Evolutionary conservation across 106 monocot genomes (phyloP).

Genomic region (Dendrobium huoshanense): DNA sequence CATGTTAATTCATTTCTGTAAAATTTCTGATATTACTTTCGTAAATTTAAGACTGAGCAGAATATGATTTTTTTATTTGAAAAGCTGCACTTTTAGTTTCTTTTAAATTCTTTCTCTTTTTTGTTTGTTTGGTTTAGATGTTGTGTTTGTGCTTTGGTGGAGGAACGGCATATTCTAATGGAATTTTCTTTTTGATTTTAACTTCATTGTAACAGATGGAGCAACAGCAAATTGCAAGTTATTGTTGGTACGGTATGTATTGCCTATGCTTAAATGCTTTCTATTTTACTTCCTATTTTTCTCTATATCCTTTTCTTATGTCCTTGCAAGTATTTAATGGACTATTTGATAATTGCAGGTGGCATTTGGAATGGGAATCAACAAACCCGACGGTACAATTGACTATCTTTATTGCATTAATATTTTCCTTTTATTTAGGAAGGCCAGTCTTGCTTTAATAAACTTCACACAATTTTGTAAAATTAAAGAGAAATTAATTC

Average conservation of each 20-base stretch:
- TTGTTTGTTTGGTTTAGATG: neutral
- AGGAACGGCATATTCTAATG: neutral
- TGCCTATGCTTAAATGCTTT: neutral
- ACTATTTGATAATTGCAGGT: conserved; percentile 44
- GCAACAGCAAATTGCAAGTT: conserved; percentile 88
- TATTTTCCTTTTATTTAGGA: neutral
- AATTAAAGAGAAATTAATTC: neutral
- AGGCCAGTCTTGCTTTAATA: neutral
- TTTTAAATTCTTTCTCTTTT: neutral
- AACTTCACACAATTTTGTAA: neutral
- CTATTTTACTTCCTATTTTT: neutral
- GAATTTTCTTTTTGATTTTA: neutral
- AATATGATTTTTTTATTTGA: neutral
- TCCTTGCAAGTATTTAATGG: conserved; percentile 2
- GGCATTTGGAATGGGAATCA: conserved; percentile 99
- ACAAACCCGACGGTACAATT: conserved; percentile 88
- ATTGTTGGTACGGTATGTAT: conserved; percentile 94
- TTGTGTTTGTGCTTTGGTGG: neutral
- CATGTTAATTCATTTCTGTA: neutral
- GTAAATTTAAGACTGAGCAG: neutral
- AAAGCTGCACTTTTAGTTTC: neutral
- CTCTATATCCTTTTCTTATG: neutral
- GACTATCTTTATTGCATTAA: neutral
- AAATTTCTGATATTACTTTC: neutral
- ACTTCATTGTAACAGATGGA: conserved; percentile 61